Evolutionary conservation across 768 basidiomycete genomes (phyloP), one percentile per base, ranked within the genome.

Genomic region (Boletus barrowsii): DNA sequence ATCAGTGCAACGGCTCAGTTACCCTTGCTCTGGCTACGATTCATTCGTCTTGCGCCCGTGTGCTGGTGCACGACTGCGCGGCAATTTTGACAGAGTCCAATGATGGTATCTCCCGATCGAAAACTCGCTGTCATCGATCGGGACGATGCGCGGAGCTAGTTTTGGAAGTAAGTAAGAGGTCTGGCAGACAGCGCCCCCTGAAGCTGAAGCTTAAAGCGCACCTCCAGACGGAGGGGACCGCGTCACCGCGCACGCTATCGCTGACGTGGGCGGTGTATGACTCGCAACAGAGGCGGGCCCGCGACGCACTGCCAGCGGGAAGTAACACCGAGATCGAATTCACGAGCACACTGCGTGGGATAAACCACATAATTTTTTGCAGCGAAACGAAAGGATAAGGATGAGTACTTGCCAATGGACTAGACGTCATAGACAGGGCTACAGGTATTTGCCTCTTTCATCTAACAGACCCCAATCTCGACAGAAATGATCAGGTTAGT

Each of bases 71-170:
- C 35, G 20, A 49, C 20, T 20, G 32, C 33, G 22, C n/a, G 26
- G 18, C 46, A 48, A 30, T 20, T 48, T 51, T 48, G 55, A 47
- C 59, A 47, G 60, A n/a, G 29, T 22, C 11, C 36, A 17, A 18
- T 62, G 49, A 62, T 57, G 59, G 42, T 50, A 60, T 62, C 50
- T 62, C 47, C 47, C 49, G 59, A 60, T 60, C 59, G 59, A 61
- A 51, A 33, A n/a, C 30, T 59, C 51, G 56, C 57, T 63, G 57
- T 58, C 47, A 47, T 48, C 49, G 48, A 61, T 61, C 62, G 57
- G 57, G 48, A 43, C 35, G 10, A 10, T 44, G 44, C 60, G 56
- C 50, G 61, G 51, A 58, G 60, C 60, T 62, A 17, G 32, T 52
- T 58, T 62, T 39, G 55, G 60, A 58, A 45, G 37, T 51, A 24